phyloP scores from a whole-genome alignment of 495 filamentous ascomycete genomes.

The Talaromyces borbonicus region DNA sequence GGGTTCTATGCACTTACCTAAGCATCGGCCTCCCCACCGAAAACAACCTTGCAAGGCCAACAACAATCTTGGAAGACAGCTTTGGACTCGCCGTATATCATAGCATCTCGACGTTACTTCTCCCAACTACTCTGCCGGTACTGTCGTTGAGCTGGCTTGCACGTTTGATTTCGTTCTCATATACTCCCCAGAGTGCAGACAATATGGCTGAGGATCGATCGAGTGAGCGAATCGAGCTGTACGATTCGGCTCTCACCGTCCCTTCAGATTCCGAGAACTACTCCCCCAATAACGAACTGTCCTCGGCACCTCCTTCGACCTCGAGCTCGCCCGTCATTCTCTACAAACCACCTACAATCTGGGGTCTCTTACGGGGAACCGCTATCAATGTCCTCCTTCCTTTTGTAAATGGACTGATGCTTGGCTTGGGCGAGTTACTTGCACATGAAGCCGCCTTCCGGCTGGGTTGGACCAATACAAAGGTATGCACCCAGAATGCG shows the following conservation, averaged over 20 bases:
- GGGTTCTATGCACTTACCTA: too few relatives aligned
- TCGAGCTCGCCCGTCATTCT: slow-evolving; percentile 72
- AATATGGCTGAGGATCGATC: slow-evolving; percentile 39
- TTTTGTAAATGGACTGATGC: slow-evolving; percentile 96
- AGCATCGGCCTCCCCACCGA: too few relatives aligned
- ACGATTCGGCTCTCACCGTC: slow-evolving; percentile 75
- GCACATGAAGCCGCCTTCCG: slow-evolving; percentile 91
- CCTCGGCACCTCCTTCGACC: slow-evolving; percentile 51
- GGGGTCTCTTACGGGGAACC: slow-evolving; percentile 74
- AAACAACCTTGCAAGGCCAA: too few relatives aligned
- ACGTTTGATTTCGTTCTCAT: not conserved
- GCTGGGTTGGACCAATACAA: slow-evolving; percentile 85
- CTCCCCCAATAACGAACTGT: slow-evolving; percentile 54
- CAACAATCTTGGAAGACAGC: too few relatives aligned
- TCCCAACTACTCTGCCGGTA: too few relatives aligned
- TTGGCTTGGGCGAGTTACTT: slow-evolving; percentile 93
- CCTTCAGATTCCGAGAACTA: slow-evolving; percentile 88
- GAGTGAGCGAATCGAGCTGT: slow-evolving; percentile 47
- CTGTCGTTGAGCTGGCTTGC: too few relatives aligned
- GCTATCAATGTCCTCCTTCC: slow-evolving; percentile 92
- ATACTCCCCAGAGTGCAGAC: slow-evolving; percentile 1
- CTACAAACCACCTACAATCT: slow-evolving; percentile 79
- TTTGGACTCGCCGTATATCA: too few relatives aligned
- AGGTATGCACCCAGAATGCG: slow-evolving; percentile 58
- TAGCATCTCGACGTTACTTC: too few relatives aligned